Conservation (phyloP, 371 early-diverging fungal species). For the Mucor sp. region DNA sequence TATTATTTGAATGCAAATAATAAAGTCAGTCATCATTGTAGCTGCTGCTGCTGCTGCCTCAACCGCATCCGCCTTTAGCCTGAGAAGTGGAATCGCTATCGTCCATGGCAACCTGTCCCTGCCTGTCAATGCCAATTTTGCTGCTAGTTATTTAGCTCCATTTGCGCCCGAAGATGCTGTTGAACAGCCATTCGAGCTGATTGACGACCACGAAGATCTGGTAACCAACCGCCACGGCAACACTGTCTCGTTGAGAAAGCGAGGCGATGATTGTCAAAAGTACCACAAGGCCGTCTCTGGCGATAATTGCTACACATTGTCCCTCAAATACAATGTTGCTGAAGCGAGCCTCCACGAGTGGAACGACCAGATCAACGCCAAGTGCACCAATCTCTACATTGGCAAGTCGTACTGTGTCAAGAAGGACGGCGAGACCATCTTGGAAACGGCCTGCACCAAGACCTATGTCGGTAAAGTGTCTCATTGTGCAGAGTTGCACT, state of each 20-base stretch:
- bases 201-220: constrained; percentile 32
- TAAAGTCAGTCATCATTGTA: constrained; percentile 5
- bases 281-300: constrained; percentile 30
- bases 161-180: constrained; percentile 32
- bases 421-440: constrained; percentile 6
- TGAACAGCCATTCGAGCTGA: constrained; percentile 32
- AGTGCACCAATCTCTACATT: constrained; percentile 40
- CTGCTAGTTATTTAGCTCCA: constrained; percentile 28
- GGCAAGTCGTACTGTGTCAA: constrained; percentile 46
- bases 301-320: constrained; percentile 37
- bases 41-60: constrained; percentile 6
- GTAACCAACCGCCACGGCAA: constrained; percentile 18
- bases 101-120: constrained; percentile 3
- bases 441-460: constrained; percentile 9
- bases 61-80: constrained; percentile 2
- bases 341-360: constrained; percentile 23
- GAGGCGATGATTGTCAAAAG: constrained; percentile 26
- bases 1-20: not conserved
- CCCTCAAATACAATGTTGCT: constrained; percentile 32
- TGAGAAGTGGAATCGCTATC: constrained; percentile 1
- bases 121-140: not conserved
- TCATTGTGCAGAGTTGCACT: not conserved
- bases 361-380: constrained; percentile 40
- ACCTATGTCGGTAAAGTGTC: constrained; percentile 12
- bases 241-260: constrained; percentile 15